A percentile compares a stretch with the other conserved stretches of the same genome.
Conservation (phyloP, 108 stramenopile species). For the Nitzschia sp. region DNA sequence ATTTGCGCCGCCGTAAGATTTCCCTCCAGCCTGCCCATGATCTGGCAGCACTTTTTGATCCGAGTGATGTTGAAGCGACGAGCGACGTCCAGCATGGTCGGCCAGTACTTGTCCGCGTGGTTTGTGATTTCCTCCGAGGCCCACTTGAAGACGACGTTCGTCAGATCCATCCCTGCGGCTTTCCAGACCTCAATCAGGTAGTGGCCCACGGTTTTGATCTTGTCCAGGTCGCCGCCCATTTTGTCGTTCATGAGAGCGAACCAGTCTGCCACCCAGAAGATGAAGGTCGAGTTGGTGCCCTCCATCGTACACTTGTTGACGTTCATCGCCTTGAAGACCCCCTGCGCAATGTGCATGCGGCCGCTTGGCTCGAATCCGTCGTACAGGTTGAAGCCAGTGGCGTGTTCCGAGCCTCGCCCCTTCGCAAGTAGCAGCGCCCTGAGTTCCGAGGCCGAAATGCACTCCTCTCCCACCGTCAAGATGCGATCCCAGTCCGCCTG, state of each 20-base stretch:
- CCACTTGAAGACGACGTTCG: slow-evolving; percentile 98
- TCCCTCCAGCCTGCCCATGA: slow-evolving; percentile 98
- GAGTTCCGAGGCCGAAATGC: slow-evolving; percentile 72
- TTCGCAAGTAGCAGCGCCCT: slow-evolving; percentile 62
- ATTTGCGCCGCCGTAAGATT: slow-evolving; percentile 95
- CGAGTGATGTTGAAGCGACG: slow-evolving; percentile 91
- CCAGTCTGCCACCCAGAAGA: slow-evolving; percentile 99
- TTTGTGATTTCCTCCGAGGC: slow-evolving; percentile 96
- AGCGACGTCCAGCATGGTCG: slow-evolving; percentile 97
- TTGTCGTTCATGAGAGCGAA: slow-evolving; percentile 99
- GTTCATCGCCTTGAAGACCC: slow-evolving; percentile 95
- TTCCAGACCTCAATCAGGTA: slow-evolving; percentile 99
- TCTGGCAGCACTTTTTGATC: slow-evolving; percentile 98
- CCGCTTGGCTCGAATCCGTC: slow-evolving; percentile 99
- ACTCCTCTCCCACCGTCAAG: slow-evolving; percentile 86
- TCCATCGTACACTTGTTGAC: slow-evolving; percentile 92
- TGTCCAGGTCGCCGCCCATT: slow-evolving; percentile 96
- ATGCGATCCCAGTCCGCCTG: slow-evolving; percentile 76
- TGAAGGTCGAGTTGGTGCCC: slow-evolving; percentile 89
- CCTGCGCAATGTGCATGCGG: slow-evolving; percentile 99
- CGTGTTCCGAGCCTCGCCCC: slow-evolving; percentile 60
- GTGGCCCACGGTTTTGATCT: slow-evolving; percentile 92
- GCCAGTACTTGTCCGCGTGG: slow-evolving; percentile 90
- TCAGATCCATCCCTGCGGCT: slow-evolving; percentile 98
- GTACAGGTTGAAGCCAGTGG: slow-evolving; percentile 80